Evolutionary conservation across 805 yeast genomes (phyloP), one percentile per base, ranked within the genome.

Genomic region (Alloascoidea hylecoeti): DNA sequence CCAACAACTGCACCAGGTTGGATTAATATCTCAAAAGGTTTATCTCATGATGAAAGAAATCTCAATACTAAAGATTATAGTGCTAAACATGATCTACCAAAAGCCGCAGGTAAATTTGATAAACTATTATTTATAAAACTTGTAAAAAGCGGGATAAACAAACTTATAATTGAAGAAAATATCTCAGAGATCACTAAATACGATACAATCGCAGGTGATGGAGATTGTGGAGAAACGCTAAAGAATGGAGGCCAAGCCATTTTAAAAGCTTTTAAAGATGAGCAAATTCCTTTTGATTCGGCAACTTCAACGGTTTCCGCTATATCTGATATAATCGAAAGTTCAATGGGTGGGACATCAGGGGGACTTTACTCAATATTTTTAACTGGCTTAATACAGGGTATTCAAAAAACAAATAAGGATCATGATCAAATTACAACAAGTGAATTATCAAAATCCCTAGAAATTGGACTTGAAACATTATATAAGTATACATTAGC

Each of bases 291-390:
- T 18, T 34, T 42, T 14, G 44, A 53, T 2, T 60, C 65, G 4
- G 52, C 70, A 15, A 65, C 70, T n/a, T 65, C 74, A 38, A 72
- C 81, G 1, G 55, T 83, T 35, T 64, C 76, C n/a, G 72, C 72
- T 46, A 68, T 88, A 36, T 82, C 96, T 2, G 94, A 85, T 40
- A 56, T 80, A 15, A 85, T 88, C 27, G 96, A 88, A 53, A 74
- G 75, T 40, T 75, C 74, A n/a, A 89, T 89, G 96, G 97, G 96
- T 38, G 97, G 97, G 37, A 89, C 97, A 0, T 82, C 94, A 1
- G 97, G 97, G 38, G 96, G 96, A 1, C 58, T 88, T 30, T 88
- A 88, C 56, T 81, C 95, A 2, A 89, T 88, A 40, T 83, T 66
- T 58, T 63, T 89, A 43, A 74, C 94, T 27, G 84, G 94, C 1